Conservation (phyloP, 805 yeast species). For the Metschnikowia hibisci region DNA sequence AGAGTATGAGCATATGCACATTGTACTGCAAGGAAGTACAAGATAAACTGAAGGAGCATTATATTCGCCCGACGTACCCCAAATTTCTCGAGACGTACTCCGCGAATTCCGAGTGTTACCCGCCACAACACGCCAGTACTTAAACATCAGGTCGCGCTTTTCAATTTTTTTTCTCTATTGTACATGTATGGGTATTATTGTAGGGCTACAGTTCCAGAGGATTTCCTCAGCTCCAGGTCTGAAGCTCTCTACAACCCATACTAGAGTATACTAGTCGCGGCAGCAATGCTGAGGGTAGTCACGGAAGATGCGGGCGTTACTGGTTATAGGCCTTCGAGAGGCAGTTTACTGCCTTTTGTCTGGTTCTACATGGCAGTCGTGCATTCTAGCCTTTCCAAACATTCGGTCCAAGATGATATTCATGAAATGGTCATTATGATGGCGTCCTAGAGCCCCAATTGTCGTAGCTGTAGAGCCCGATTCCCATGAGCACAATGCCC, state of each 20-base stretch:
- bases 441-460: slow-evolving; percentile 46
- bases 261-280: slow-evolving; percentile 41
- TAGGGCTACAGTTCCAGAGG: slow-evolving; percentile 38
- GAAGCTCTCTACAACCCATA: slow-evolving; percentile 50
- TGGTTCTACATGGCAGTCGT: slow-evolving; percentile 22
- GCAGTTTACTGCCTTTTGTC: slow-evolving; percentile 3
- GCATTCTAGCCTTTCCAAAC: slow-evolving; percentile 46
- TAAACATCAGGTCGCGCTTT: slow-evolving; percentile 2
- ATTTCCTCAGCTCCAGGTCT: slow-evolving; percentile 27
- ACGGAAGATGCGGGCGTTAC: slow-evolving; percentile 40
- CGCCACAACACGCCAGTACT: slow-evolving; percentile 18
- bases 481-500: slow-evolving; percentile 49
- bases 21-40: neutral
- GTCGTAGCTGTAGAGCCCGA: slow-evolving; percentile 62
- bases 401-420: slow-evolving; percentile 6
- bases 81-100: neutral
- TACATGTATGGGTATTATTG: slow-evolving; percentile 49
- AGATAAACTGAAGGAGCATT: neutral
- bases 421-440: neutral
- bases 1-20: neutral
- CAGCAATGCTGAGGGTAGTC: slow-evolving; percentile 30
- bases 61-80: neutral
- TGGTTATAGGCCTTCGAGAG: slow-evolving; percentile 15
- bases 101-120: slow-evolving; percentile 20
- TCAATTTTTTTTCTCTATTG: slow-evolving; percentile 30